Evolutionary conservation across 768 basidiomycete species (phyloP), one percentile per base, ranked within the genome.

Genomic region (Boletus rufocinnamomeus): DNA sequence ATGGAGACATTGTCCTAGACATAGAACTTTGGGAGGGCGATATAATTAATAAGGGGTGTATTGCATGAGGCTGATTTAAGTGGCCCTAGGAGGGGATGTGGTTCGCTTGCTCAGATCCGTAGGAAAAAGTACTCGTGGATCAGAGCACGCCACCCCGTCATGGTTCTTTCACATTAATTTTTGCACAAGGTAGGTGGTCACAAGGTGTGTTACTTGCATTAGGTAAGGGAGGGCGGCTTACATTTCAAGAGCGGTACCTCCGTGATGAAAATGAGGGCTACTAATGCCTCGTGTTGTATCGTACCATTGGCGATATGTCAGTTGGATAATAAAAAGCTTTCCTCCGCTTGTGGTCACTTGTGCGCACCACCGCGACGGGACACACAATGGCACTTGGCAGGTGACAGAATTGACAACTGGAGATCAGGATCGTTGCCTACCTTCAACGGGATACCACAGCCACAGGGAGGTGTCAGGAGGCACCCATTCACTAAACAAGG

Each of bases 1-100:
- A 21, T 55, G 50, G 63, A 35, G 46, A 63, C 37, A 7, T 58
- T 52, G 40, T 63, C 16, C 52, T 43, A n/a, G 38, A 52, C 34
- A 37, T 47, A 32, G 23, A 37, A 35, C 10, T 7, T 37, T 38
- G 34, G 23, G 28, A 43, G 21, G 14, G 17, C 34, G 23, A 32
- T 35, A 55, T 40, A 28, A 38, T 54, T 54, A 61, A 23, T 2
- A 28, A 35, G 25, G 38, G 50, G 28, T 6, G 8, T 6, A 11
- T 7, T 27, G 43, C 16, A 47, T 21, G 13, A 3, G 6, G 13
- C 28, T 17, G 16, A 21, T 28, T 14, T 25, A 6, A 37, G 23
- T 34, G 23, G n/a, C 34, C 4, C 6, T 2, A 2, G 5, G 54
- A 21, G 21, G 17, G 35, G 16, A 48, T 28, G 7, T 28, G 10